Evolutionary conservation across 2,329 filamentous ascomycete genomes (phyloP).

Genomic region (Sordariomycetes sp.): DNA sequence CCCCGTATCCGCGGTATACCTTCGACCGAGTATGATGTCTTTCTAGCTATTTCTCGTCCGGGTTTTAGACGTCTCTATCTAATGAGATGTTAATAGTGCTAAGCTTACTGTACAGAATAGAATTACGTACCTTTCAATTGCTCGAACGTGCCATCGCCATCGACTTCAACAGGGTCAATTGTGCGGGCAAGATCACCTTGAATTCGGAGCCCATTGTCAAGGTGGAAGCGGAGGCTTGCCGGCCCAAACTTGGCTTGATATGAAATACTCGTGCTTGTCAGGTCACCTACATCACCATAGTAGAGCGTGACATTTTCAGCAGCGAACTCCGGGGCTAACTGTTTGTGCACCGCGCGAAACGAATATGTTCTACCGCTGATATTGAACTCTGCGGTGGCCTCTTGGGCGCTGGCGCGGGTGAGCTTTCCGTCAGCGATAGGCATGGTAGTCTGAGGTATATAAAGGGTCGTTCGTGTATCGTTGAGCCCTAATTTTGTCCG

Average conservation of each 20-base stretch:
- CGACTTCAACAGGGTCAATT: not conserved
- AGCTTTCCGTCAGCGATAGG: not conserved
- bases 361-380: not conserved
- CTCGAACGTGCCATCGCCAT: not conserved
- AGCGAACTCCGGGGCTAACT: not conserved
- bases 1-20: not conserved
- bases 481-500: not conserved
- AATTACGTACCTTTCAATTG: not conserved
- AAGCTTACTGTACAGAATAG: not conserved
- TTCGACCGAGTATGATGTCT: not conserved
- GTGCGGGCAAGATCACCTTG: not conserved
- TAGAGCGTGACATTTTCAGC: not conserved
- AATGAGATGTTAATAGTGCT: not conserved
- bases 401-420: not conserved
- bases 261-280: not conserved
- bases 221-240: not conserved
- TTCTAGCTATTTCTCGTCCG: not conserved
- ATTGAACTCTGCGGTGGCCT: not conserved
- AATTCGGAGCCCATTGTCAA: not conserved
- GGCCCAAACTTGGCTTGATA: not conserved
- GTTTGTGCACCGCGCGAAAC: not conserved
- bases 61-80: not conserved
- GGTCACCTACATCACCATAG: not conserved
- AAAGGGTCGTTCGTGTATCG: not conserved
- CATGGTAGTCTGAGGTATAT: not conserved